Base-by-base conservation (phyloP, 495 filamentous ascomycete species). In the Hypoxylon fragiforme region DNA sequence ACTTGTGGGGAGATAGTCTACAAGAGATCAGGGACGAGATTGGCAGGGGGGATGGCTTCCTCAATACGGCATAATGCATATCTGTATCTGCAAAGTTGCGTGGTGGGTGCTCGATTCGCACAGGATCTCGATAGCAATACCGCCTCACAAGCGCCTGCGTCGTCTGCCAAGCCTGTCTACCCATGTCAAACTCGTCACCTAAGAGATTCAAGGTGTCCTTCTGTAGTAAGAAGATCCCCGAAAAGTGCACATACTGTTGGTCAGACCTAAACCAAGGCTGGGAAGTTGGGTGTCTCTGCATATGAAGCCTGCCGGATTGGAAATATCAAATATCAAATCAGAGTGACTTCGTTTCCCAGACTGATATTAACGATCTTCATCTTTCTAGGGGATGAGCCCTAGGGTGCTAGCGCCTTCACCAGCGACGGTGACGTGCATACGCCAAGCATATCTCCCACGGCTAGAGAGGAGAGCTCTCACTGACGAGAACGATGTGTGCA, bases 371-470 rank as follows among this genome's bases (percentile, higher is more conserved):
- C 18, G 28, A 22, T 31, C 13, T 40, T 13, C 15, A 8, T 36
- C 43, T 44, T 40, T 43, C 55, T 8, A 41, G 46, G 51, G 14
- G n/a, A n/a, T n/a, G n/a, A n/a, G 44, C 26, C 38, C 45, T 22
- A 34, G n/a, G 32, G 34, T 48, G 21, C 30, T 49, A 34, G 51
- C 31, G 44, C 31, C 38, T 43, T 47, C 51, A 55, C 44, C 16
- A 54, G 32, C 37, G 39, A 57, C 37, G 41, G 41, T 55, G 57
- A 55, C 51, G 51, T 61, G 50, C 50, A 55, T 61, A 46, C 38
- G 41, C 46, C 11, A 46, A 42, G 35, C 31, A 37, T 39, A 35
- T 32, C 18, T 46, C 26, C 34, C 20, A 37, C 21, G 21, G 19
- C 13, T 24, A 21, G 41, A 54, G 16, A 15, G 34, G 34, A 40